Evolutionary conservation across 179 eudicot species (phyloP), one percentile per base, ranked within the genome.

Genomic region (Amaranthus tricolor): DNA sequence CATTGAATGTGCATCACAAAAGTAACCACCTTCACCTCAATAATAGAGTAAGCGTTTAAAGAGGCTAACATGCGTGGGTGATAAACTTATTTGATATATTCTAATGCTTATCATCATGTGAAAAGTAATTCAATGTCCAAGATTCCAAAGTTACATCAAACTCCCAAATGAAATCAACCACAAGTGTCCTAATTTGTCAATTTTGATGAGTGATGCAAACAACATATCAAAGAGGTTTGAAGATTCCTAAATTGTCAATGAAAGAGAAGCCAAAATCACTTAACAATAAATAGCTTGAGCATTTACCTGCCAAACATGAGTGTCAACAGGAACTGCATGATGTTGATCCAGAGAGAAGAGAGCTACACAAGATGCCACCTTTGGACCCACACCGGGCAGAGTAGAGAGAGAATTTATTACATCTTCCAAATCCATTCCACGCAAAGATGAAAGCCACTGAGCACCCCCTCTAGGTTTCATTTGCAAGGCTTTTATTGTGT

Each of bases 331-430:
- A 81, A 94, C 86, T 17, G 98, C 94, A 54, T 92, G 97, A 83
- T 94, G 98, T 48, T 94, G 98, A 78, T 94, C 98, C 61, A 94
- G 83, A 78, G 97, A 89, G 77, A 94, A 94, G 74, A 94, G 96
- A 80, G 97, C 97, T 70, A 94, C 82, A 82, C 98, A 92, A 4
- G 98, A 94, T 71, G 97, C 98, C 76, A 94, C 98, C 82, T 94
- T 94, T 19, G 98, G 98, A 74, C 98, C 98, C 54, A 94, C 97
- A 69, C 98, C 98, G 62, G 98, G 92, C 62, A 94, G 79, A 62
- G 87, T 89, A 58, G 72, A 84, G 40, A 94, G 88, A 49, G 88
- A 86, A 72, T 76, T 84, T 73, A 94, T 83, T 9, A 82, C 94
- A 70, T 83, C 91, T 69, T 87, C 88, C 65, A 90, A 96, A 78